Percentiles rank a stretch among this genome's conserved stretches.
phyloP scores from a whole-genome alignment of 331 rosid genomes.

The Arachis monticola region DNA sequence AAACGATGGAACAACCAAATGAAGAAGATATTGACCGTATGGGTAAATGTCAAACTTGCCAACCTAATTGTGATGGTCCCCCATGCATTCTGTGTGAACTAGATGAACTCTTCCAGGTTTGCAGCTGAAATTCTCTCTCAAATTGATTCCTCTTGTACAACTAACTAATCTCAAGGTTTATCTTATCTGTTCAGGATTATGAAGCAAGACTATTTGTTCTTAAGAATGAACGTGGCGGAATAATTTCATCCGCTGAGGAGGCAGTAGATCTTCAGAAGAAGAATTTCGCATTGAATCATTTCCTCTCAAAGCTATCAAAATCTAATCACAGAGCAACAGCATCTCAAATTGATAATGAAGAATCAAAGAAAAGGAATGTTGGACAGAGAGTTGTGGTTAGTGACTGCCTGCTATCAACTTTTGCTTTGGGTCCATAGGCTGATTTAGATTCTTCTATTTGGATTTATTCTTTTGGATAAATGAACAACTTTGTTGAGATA shows the following conservation, averaged over 20 bases:
- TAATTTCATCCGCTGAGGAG: constrained; percentile 86
- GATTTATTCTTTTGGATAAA: neutral
- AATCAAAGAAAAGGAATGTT: constrained; percentile 78
- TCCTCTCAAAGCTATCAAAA: constrained; percentile 68
- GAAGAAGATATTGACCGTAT: constrained; percentile 83
- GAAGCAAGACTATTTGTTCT: constrained; percentile 91
- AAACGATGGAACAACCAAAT: constrained; percentile 82
- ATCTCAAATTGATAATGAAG: constrained; percentile 51
- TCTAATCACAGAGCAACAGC: constrained; percentile 53
- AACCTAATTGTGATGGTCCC: constrained; percentile 75
- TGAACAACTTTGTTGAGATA: too few species aligned
- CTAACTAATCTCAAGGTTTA: constrained; percentile 29
- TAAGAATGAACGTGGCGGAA: constrained; percentile 72
- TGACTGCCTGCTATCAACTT: constrained; percentile 38
- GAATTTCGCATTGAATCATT: constrained; percentile 76
- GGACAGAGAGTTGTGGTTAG: constrained; percentile 91
- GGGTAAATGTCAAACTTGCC: constrained; percentile 84
- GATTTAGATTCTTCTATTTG: neutral
- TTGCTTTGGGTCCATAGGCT: constrained; percentile 23
- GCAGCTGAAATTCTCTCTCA: constrained; percentile 37
- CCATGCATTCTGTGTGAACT: constrained; percentile 82
- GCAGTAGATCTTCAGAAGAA: constrained; percentile 87
- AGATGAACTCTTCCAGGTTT: constrained; percentile 88
- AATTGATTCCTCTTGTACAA: constrained; percentile 36
- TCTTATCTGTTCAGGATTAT: constrained; percentile 60